Evolutionary conservation across 2,329 filamentous ascomycete species (phyloP), one percentile per base, ranked within the genome.

Genomic region (Clonostachys rhizophaga): DNA sequence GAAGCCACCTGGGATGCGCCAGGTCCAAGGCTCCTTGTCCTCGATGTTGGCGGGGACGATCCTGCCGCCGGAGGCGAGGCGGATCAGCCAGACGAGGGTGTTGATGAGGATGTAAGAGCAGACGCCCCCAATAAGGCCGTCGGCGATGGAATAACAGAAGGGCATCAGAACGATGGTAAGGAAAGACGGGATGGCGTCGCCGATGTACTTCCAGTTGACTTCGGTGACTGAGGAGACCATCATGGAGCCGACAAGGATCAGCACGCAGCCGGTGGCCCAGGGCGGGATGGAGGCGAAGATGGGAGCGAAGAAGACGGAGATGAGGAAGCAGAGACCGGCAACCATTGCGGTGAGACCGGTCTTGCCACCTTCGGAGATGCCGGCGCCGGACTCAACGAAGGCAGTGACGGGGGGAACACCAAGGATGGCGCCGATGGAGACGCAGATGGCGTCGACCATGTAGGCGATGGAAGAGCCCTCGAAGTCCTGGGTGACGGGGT

Each of bases 221-320:
- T 94, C 86, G 14, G 80, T 81, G 12, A 87, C 87, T 2, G 87
- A 78, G 51, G 82, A 79, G 48, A 86, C 83, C 90, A 95, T 95
- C 77, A 95, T 86, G 17, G 84, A 84, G n/a, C 90, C 90, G 47
- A 95, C 89, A 37, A 95, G 82, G 55, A 95, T 78, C 24, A 95
- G 77, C n/a, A 91, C 91, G 62, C 87, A 91, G 43, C 90, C 90
- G 0, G 90, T 95, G 4, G 90, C 90, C 88, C 89, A 95, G 0
- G 89, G 85, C 5, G 90, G 90, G 49, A 95, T 94, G 0, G 87
- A 91, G 10, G 90, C 89, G 60, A 95, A 95, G 48, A 95, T 92
- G 0, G 90, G 90, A 0, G 90, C 89, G 62, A 95, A 95, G 75
- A 95, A 95, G 51, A 95, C 79, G 48, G 87, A 82, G 61, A 95